Percentiles rank a stretch among this genome's conserved stretches.
Conservation (phyloP, 163 green algal genomes). For the Prototheca wickerhamii region DNA sequence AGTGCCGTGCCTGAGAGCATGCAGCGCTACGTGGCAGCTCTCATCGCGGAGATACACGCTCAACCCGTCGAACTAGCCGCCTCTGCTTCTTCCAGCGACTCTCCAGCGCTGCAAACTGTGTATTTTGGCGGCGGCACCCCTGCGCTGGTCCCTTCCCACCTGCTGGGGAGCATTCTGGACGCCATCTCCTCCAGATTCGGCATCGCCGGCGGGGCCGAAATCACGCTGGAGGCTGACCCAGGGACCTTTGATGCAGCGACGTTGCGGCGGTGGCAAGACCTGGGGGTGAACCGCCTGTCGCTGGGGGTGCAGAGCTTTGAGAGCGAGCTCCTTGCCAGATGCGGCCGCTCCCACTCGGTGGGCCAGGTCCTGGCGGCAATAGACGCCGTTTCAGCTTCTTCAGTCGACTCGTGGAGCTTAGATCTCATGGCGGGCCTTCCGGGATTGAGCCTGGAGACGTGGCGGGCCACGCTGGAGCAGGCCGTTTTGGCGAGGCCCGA, state of each 20-base stretch:
- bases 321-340: constrained; percentile 62
- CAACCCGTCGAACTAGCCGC: constrained; percentile 25
- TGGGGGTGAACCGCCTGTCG: constrained; percentile 75
- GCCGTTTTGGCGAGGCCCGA: constrained; percentile 50
- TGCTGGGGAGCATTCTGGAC: constrained; percentile 57
- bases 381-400: constrained; percentile 41
- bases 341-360: constrained; percentile 71
- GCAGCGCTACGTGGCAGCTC: constrained; percentile 57
- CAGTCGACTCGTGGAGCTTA: constrained; percentile 66
- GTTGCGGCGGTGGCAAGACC: constrained; percentile 55
- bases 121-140: constrained; percentile 94
- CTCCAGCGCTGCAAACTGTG: constrained; percentile 58
- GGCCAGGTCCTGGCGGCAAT: constrained; percentile 66
- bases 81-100: no score
- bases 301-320: constrained; percentile 79
- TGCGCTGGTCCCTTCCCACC: constrained; percentile 64
- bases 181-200: constrained; percentile 39
- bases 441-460: constrained; percentile 47
- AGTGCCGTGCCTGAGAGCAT: constrained; percentile 33
- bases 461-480: constrained; percentile 54
- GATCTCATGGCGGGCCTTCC: constrained; percentile 91
- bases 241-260: constrained; percentile 70
- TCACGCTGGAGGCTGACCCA: constrained; percentile 88
- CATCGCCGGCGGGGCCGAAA: constrained; percentile 61
- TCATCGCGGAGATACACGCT: constrained; percentile 60